Conservation (phyloP, 257 asterid genomes). For the Dorcoceras hygrometricum region DNA sequence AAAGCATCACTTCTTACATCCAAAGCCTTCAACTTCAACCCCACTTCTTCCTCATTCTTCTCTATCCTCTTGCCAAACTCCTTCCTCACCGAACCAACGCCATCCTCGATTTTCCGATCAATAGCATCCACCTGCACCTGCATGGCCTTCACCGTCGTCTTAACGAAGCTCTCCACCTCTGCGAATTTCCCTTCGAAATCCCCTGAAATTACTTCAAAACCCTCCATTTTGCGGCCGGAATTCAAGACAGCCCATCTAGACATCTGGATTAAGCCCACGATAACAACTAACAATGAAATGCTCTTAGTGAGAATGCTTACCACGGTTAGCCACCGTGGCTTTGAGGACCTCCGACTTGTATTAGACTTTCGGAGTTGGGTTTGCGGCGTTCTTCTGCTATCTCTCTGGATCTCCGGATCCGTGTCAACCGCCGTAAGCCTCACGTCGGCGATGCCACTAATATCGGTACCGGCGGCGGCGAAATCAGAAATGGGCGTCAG, state of each 20-base stretch:
- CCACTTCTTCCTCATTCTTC: conserved; percentile 38
- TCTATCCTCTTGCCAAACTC: conserved; percentile 55
- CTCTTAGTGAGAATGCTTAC: conserved; percentile 62
- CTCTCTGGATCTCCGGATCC: conserved; percentile 35
- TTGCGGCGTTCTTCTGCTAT: conserved; percentile 36
- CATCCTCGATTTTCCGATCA: conserved; percentile 53
- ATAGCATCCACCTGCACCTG: conserved; percentile 77
- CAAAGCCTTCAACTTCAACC: conserved; percentile 56
- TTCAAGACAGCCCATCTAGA: conserved; percentile 41
- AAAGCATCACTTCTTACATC: conserved; percentile 52
- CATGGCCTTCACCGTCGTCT: conserved; percentile 55
- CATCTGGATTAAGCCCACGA: conserved; percentile 54
- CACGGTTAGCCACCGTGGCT: conserved; percentile 69
- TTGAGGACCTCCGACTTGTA: conserved; percentile 38
- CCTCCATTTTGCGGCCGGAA: conserved; percentile 30
- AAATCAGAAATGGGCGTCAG: conserved; percentile 37
- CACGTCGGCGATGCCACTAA: conserved; percentile 24
- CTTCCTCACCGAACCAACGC: conserved; percentile 39
- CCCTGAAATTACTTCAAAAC: conserved; percentile 41
- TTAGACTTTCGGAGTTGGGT: conserved; percentile 31
- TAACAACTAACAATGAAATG: conserved; percentile 39
- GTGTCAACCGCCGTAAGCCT: conserved; percentile 40
- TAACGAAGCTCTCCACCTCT: conserved; percentile 54
- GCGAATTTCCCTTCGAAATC: conserved; percentile 55
- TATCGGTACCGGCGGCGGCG: conserved; percentile 30